These are phyloP conservation scores for Rhodotorula toruloides DNA, from an alignment of 768 basidiomycete species.

Conservation along the genomic window DNA sequence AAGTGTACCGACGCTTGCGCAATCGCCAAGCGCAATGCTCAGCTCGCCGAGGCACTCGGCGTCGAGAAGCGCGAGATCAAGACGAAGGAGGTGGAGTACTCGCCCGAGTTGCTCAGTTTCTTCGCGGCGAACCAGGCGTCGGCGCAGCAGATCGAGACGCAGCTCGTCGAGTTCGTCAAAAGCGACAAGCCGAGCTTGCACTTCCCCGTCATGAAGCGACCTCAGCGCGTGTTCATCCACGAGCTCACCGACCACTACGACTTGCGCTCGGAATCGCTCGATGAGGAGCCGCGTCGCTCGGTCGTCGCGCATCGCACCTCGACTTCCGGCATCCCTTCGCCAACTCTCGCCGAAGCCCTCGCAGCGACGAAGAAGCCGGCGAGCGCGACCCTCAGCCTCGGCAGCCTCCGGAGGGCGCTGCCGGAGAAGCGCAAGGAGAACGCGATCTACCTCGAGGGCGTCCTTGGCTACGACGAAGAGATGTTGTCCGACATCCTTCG, in stretches of 20 bases:
- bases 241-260: constrained; percentile 74
- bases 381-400: constrained; percentile 26
- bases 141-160: constrained; percentile 79
- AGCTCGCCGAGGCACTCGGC: constrained; percentile 84
- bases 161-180: constrained; percentile 58
- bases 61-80: constrained; percentile 57
- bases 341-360: constrained; percentile 36
- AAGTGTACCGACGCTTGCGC: constrained; percentile 80
- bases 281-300: constrained; percentile 74
- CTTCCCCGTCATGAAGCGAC: constrained; percentile 72
- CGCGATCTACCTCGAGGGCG: constrained; percentile 39
- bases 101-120: constrained; percentile 27
- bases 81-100: constrained; percentile 47
- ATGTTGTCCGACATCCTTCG: constrained; percentile 28
- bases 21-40: constrained; percentile 77
- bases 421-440: constrained; percentile 32
- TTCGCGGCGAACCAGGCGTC: constrained; percentile 51
- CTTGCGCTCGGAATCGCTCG: constrained; percentile 78
- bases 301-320: constrained; percentile 37
- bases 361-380: constrained; percentile 15
- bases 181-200: constrained; percentile 66
- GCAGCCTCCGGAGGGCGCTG: constrained; percentile 25
- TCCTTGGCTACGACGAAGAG: constrained; percentile 40
- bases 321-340: constrained; percentile 29
- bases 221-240: constrained; percentile 64